A percentile compares a stretch with the other conserved stretches of the same genome.
Conservation (phyloP, 768 basidiomycete genomes). For the Astraeus odoratus region DNA sequence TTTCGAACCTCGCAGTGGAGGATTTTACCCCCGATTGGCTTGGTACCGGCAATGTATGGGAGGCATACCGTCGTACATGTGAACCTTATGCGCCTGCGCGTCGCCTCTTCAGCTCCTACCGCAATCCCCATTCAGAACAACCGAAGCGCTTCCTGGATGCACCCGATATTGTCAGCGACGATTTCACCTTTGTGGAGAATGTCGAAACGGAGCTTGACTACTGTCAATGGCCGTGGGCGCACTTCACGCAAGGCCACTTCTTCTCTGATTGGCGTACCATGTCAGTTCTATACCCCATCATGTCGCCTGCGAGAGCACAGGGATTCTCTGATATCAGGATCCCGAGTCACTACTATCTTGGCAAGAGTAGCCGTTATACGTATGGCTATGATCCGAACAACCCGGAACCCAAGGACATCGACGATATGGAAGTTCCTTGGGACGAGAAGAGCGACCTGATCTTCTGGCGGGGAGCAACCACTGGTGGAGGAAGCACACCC, state of each 20-base stretch:
- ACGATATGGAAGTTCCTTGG: constrained; percentile 87
- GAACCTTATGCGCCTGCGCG: constrained; percentile 72
- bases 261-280: constrained; percentile 96
- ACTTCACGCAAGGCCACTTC: constrained; percentile 88
- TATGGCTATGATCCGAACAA: constrained; percentile 86
- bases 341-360: constrained; percentile 95
- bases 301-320: constrained; percentile 82
- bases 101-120: constrained; percentile 72
- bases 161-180: constrained; percentile 32
- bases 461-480: constrained; percentile 95
- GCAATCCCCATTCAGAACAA: constrained; percentile 35
- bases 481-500: constrained; percentile 87
- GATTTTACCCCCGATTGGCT: constrained; percentile 80
- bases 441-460: constrained; percentile 79
- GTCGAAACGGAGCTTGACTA: constrained; percentile 70
- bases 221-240: constrained; percentile 76
- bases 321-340: constrained; percentile 90
- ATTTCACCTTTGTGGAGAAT: constrained; percentile 56
- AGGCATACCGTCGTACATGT: constrained; percentile 91
- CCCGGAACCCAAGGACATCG: constrained; percentile 64
- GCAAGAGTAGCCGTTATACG: constrained; percentile 72
- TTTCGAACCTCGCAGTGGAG: constrained; percentile 40
- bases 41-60: constrained; percentile 84
- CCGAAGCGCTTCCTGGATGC: constrained; percentile 22
- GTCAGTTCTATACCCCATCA: constrained; percentile 83